A percentile compares a stretch with the other conserved stretches of the same genome.
These are phyloP conservation scores for Geosiphon pyriformis DNA, from an alignment of 192 early-diverging fungal genomes.

Conservation along the genomic window DNA sequence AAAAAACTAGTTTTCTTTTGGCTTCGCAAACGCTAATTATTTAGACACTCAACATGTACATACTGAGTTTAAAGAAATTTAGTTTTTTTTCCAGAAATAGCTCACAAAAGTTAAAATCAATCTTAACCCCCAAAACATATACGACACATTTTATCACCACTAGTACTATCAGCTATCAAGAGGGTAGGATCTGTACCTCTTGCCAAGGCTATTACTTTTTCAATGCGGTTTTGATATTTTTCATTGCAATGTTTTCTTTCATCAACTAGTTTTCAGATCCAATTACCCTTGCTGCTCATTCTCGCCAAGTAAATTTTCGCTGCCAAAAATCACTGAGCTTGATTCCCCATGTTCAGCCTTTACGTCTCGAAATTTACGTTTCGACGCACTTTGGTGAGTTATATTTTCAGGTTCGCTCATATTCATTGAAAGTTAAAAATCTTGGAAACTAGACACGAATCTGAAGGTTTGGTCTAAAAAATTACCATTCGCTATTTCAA, in stretches of 20 bases:
- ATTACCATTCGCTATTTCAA: too few species aligned
- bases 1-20: constrained; percentile 50
- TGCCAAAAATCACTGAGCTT: background rate
- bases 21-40: constrained; percentile 46
- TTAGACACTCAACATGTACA: constrained; percentile 47
- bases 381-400: background rate
- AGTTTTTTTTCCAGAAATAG: background rate
- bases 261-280: background rate
- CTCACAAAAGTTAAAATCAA: too few species aligned
- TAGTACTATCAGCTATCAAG: background rate
- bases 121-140: constrained; percentile 46
- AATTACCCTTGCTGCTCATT: background rate
- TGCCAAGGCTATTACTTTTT: background rate
- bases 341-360: background rate
- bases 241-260: background rate
- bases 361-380: background rate
- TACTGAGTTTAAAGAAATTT: too few species aligned
- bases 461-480: too few species aligned
- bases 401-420: too few species aligned
- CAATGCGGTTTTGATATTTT: background rate
- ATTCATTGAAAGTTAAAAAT: too few species aligned
- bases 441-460: too few species aligned
- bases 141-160: constrained; percentile 44
- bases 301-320: background rate
- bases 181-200: background rate